Base-by-base conservation (phyloP, 2,329 filamentous ascomycete species). In the Pseudocercospora musae region DNA sequence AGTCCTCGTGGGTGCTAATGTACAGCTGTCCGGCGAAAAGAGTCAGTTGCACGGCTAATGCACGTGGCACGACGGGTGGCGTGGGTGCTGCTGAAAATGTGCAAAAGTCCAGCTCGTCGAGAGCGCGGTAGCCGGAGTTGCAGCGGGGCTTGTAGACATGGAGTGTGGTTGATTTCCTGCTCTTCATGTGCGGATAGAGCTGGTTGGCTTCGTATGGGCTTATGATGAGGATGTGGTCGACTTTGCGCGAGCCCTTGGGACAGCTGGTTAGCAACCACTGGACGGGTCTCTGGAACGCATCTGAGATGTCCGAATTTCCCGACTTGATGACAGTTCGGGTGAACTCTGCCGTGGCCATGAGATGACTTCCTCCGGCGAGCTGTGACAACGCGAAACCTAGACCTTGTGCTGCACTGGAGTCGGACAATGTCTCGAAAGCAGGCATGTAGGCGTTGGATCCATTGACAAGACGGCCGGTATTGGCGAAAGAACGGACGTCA, bases 11-110 rank as follows among this genome's bases (percentile, higher is more conserved):
- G 0, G 78, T 80, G 0, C 71, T 72, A 9, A 91, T 77, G 66
- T 91, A 91, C 0, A 91, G 78, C 59, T 89, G 86, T 0, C 89
- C 89, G 0, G 89, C 79, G 59, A 92, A 91, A 0, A 91, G 74
- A 48, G 89, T 88, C 0, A 91, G 78, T 60, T 85, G 78, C 0
- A 78, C 74, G 0, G 76, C 71, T 0, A 84, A 69, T 0, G 59
- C 70, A 9, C 68, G 71, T 11, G 66, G 69, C 1, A 57, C 21
- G 25, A 52, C 3, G 10, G 49, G 21, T 7, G 25, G 10, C 8
- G 49, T 11, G n/a, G 44, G n/a, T 31, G 27, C 20, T 2, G 11
- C 15, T 8, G 79, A 78, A 1, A 80, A 59, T 0, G 73, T 77
- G 67, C 78, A 83, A 1, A 86, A 74, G 1, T 73, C 62, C 0